phyloP scores from a whole-genome alignment of 2,329 filamentous ascomycete genomes.

The Trichoderma sp. region DNA sequence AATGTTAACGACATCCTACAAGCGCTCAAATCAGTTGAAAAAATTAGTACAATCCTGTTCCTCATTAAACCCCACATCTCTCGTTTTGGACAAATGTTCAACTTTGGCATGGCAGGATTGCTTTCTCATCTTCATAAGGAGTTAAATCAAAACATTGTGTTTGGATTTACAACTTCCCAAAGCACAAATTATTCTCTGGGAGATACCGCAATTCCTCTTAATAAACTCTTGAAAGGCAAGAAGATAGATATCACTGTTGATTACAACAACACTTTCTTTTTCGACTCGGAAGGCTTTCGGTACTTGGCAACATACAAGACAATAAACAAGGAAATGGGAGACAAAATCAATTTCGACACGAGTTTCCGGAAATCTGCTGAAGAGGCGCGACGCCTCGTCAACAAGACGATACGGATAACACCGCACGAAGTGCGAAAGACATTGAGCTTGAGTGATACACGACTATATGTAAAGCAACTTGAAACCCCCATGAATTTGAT shows the following conservation, averaged over 20 bases:
- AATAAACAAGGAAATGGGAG: background rate
- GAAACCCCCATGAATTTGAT: background rate
- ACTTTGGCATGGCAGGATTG: background rate
- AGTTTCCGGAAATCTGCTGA: background rate
- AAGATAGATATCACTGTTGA: background rate
- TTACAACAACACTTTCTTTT: constrained; percentile 1
- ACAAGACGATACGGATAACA: background rate
- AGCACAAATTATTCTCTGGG: background rate
- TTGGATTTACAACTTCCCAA: background rate
- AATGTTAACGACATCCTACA: background rate
- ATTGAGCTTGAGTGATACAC: background rate
- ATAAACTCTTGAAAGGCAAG: background rate
- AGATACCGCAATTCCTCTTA: background rate
- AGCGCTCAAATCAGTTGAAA: background rate
- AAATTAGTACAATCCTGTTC: background rate
- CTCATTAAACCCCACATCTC: background rate
- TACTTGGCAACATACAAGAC: constrained; percentile 1
- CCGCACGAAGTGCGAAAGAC: background rate
- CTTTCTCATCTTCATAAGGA: constrained; percentile 8
- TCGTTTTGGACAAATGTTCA: background rate
- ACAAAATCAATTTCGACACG: background rate
- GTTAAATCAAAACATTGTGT: background rate
- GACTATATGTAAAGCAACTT: background rate
- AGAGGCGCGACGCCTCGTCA: background rate
- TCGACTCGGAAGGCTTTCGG: constrained; percentile 3